Conservation (phyloP, 768 basidiomycete species). For the Chlorophyllum brunneum region DNA sequence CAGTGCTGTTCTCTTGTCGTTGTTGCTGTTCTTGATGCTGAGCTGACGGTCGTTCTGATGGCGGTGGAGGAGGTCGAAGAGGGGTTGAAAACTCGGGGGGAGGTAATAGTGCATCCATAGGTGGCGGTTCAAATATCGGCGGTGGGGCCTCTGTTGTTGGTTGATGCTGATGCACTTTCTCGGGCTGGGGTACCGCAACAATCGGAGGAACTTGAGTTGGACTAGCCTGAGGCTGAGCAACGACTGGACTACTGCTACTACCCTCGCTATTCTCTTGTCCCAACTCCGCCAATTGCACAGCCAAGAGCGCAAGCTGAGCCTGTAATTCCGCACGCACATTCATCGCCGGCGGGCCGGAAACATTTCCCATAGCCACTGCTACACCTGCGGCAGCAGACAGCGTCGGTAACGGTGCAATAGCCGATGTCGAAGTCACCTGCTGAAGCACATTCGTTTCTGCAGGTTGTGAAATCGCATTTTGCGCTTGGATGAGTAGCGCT, state of each 20-base stretch:
- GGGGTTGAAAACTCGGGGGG: neutral
- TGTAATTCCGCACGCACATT: slow-evolving; percentile 64
- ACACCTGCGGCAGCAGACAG: slow-evolving; percentile 6
- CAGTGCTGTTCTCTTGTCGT: neutral
- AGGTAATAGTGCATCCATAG: slow-evolving; percentile 4
- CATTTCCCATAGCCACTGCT: slow-evolving; percentile 2
- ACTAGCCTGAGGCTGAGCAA: neutral
- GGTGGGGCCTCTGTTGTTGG: too few relatives aligned
- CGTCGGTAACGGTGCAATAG: slow-evolving; percentile 4
- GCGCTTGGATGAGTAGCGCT: slow-evolving; percentile 24
- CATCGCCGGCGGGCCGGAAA: neutral
- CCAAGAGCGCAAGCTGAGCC: slow-evolving; percentile 67
- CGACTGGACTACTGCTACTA: neutral
- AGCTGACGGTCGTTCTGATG: neutral
- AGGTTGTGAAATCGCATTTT: slow-evolving; percentile 25
- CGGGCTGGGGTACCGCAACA: neutral
- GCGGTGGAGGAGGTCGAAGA: neutral
- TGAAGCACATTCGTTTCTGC: slow-evolving; percentile 25
- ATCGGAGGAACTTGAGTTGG: slow-evolving; percentile 6
- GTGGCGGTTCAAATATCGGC: slow-evolving; percentile 1
- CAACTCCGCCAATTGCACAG: slow-evolving; percentile 69
- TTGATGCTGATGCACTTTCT: neutral
- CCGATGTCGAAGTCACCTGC: neutral
- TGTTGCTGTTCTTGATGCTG: slow-evolving; percentile 1
- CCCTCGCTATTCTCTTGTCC: slow-evolving; percentile 34